phyloP scores from a whole-genome alignment of 1,284 basidiomycete species.

The Puccinia coronata region DNA sequence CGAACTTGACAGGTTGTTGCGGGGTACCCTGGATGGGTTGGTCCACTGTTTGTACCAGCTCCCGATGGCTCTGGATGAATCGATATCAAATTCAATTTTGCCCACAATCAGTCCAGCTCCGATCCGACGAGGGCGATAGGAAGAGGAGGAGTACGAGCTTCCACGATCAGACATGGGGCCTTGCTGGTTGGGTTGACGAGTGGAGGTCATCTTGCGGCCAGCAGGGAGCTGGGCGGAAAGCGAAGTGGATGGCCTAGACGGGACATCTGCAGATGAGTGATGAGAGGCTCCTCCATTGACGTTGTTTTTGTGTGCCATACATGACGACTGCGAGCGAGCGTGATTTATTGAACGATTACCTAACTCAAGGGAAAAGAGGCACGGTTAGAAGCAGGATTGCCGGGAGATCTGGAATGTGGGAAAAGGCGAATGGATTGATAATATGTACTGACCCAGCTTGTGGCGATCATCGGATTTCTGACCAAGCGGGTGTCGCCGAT shows the following conservation, averaged over 20 bases:
- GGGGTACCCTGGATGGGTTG: slow-evolving; percentile 13
- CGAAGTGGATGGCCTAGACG: slow-evolving; percentile 5
- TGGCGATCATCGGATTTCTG: background rate
- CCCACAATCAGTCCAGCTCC: slow-evolving; percentile 66
- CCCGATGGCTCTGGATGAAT: slow-evolving; percentile 65
- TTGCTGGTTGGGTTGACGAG: background rate
- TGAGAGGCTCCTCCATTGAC: background rate
- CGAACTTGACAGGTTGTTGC: background rate
- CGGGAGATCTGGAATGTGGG: background rate
- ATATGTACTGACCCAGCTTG: background rate
- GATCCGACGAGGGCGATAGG: slow-evolving; percentile 9
- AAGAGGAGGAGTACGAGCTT: slow-evolving; percentile 3
- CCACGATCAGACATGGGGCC: background rate
- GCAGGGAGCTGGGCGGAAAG: background rate
- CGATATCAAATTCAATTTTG: slow-evolving; percentile 84
- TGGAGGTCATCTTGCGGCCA: background rate
- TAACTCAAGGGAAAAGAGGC: background rate
- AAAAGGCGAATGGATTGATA: background rate
- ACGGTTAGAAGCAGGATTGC: background rate
- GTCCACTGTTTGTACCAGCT: slow-evolving; percentile 80
- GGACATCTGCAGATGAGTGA: background rate
- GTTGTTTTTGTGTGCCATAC: background rate
- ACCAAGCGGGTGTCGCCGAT: background rate
- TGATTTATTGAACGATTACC: background rate
- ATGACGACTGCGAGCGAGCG: slow-evolving; percentile 12